Conservation (phyloP, 768 basidiomycete species). For the Mycena venus region DNA sequence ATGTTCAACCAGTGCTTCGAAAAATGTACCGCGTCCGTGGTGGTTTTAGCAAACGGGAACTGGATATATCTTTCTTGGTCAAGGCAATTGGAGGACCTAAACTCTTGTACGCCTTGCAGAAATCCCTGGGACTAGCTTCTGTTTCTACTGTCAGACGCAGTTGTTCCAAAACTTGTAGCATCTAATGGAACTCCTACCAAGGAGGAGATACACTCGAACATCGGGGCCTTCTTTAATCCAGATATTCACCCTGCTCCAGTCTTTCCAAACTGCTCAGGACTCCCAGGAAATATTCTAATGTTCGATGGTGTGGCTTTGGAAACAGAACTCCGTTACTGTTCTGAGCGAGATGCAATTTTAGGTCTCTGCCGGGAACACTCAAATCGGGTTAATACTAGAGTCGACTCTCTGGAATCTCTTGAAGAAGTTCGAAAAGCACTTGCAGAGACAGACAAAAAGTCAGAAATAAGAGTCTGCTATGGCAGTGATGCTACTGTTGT, state of each 20-base stretch:
- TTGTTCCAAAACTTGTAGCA: constrained; percentile 35
- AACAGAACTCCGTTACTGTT: constrained; percentile 34
- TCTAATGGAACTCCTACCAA: constrained; percentile 28
- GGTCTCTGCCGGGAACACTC: constrained; percentile 46
- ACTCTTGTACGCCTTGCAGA: constrained; percentile 42
- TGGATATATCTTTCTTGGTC: constrained; percentile 44
- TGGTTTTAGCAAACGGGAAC: constrained; percentile 35
- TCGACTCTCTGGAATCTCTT: constrained; percentile 24
- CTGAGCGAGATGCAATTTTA: constrained; percentile 19
- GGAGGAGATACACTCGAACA: constrained; percentile 32
- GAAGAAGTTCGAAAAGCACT: constrained; percentile 27
- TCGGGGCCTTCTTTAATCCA: constrained; percentile 30
- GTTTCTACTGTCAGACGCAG: constrained; percentile 25
- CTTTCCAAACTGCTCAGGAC: background rate
- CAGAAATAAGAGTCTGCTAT: constrained; percentile 25
- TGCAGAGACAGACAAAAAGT: constrained; percentile 17
- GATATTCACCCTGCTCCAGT: constrained; percentile 23
- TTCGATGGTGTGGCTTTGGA: constrained; percentile 46
- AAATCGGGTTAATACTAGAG: constrained; percentile 6
- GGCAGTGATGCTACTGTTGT: constrained; percentile 47
- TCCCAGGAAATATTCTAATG: constrained; percentile 37
- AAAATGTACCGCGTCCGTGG: constrained; percentile 28
- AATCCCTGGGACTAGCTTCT: constrained; percentile 39
- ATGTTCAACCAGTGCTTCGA: too few relatives aligned
- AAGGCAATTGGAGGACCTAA: constrained; percentile 42